Conservation (phyloP, 768 basidiomycete species). For the Pluteus cervinus region DNA sequence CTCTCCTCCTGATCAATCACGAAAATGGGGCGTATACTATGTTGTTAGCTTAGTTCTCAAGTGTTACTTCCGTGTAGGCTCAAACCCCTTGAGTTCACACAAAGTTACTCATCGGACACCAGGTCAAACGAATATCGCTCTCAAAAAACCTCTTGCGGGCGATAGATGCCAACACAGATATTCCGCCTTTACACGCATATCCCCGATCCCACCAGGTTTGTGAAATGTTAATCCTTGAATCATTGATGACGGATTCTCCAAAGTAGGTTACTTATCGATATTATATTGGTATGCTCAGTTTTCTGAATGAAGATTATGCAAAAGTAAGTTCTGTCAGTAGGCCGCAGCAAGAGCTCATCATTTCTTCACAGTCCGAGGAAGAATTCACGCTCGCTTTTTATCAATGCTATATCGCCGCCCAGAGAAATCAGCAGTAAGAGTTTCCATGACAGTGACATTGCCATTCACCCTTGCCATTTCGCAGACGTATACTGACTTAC, state of each 20-base stretch:
- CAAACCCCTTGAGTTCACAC: constrained; percentile 1
- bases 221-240: neutral
- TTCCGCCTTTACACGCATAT: constrained; percentile 70
- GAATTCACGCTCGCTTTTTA: constrained; percentile 85
- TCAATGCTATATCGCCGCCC: constrained; percentile 65
- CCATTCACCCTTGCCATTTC: constrained; percentile 4
- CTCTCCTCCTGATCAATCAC: constrained; percentile 64
- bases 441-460: neutral
- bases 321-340: constrained; percentile 43
- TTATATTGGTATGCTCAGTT: constrained; percentile 92
- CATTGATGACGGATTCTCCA: neutral
- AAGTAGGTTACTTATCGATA: constrained; percentile 91
- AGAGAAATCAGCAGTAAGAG: constrained; percentile 77
- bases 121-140: constrained; percentile 90
- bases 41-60: constrained; percentile 89
- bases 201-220: constrained; percentile 82
- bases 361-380: constrained; percentile 61
- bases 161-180: constrained; percentile 77
- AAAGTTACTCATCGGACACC: constrained; percentile 1
- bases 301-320: constrained; percentile 86
- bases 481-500: constrained; percentile 85
- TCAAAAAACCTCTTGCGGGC: constrained; percentile 91
- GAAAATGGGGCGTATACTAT: constrained; percentile 92
- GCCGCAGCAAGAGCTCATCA: neutral
- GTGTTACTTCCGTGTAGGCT: constrained; percentile 83